Evolutionary conservation across 83 land plant genomes (phyloP).

Genomic region (Picea engelmannii): DNA sequence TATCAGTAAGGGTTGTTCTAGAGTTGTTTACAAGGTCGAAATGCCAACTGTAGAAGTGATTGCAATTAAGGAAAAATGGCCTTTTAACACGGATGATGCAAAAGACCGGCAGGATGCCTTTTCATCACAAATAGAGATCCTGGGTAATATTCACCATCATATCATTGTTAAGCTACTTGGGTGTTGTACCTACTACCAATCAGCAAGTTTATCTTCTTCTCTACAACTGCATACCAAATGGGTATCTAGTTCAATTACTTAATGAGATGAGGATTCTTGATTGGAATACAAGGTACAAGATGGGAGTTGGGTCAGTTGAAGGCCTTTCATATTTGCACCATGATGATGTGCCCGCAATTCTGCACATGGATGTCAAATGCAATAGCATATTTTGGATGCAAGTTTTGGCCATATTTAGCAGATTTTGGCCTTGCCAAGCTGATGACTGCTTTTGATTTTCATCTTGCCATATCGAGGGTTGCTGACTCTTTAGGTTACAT

Average conservation of each 20-base stretch:
- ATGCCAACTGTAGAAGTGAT: slow-evolving; percentile 81
- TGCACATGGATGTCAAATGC: slow-evolving; percentile 83
- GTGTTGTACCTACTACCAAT: slow-evolving; percentile 52
- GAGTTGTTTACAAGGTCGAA: slow-evolving; percentile 86
- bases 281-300: slow-evolving; percentile 78
- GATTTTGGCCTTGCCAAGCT: slow-evolving; percentile 88
- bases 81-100: slow-evolving; percentile 47
- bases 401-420: slow-evolving; percentile 67
- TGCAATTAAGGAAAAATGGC: slow-evolving; percentile 91
- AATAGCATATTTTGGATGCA: slow-evolving; percentile 74
- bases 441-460: slow-evolving; percentile 53
- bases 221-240: slow-evolving; percentile 70
- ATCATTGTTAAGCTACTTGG: slow-evolving; percentile 75
- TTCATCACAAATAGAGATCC: slow-evolving; percentile 62
- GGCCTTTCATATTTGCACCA: slow-evolving; percentile 84
- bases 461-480: slow-evolving; percentile 73
- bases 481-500: slow-evolving; percentile 88
- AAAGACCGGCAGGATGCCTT: slow-evolving; percentile 50
- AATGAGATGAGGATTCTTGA: slow-evolving; percentile 63
- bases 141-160: slow-evolving; percentile 70
- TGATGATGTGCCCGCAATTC: slow-evolving; percentile 78
- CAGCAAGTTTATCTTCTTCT: slow-evolving; percentile 56
- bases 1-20: slow-evolving; percentile 88
- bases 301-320: slow-evolving; percentile 76
- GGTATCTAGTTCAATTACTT: slow-evolving; percentile 70